Percentiles rank a stretch among this genome's conserved stretches.
These are phyloP conservation scores for Silene noctiflora DNA, from an alignment of 179 eudicot genomes.

Conservation along the genomic window DNA sequence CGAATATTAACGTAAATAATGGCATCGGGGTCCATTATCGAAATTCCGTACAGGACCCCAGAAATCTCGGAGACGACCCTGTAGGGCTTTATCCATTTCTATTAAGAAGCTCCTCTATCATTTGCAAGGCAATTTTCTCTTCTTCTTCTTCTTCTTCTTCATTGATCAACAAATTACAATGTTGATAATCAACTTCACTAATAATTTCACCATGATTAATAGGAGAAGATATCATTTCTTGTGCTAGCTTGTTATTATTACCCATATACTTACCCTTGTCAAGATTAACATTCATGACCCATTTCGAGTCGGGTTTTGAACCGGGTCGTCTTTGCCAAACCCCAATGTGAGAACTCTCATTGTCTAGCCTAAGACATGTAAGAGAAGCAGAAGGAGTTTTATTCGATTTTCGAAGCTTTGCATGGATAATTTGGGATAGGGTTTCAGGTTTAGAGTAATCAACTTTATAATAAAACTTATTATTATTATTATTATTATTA, in stretches of 20 bases:
- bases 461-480: neutral
- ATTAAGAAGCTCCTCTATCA: conserved; percentile 32
- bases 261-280: conserved; percentile 1
- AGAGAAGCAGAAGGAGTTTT: conserved; percentile 27
- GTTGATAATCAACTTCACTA: neutral
- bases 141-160: conserved; percentile 28
- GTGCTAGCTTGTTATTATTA: neutral
- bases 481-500: neutral
- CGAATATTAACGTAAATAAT: no score
- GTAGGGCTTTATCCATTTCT: neutral
- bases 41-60: no score
- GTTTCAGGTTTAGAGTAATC: neutral
- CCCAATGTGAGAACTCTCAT: conserved; percentile 34
- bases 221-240: neutral
- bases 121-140: conserved; percentile 29
- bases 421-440: conserved; percentile 27
- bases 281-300: conserved; percentile 28
- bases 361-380: conserved; percentile 36
- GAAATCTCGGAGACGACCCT: no score
- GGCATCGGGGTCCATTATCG: no score
- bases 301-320: conserved; percentile 24
- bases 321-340: conserved; percentile 36
- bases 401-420: conserved; percentile 28
- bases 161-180: conserved; percentile 14
- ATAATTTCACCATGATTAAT: neutral